Evolutionary conservation across 1,139 yeast genomes (phyloP).

Genomic region (Arxiozyma bovina): DNA sequence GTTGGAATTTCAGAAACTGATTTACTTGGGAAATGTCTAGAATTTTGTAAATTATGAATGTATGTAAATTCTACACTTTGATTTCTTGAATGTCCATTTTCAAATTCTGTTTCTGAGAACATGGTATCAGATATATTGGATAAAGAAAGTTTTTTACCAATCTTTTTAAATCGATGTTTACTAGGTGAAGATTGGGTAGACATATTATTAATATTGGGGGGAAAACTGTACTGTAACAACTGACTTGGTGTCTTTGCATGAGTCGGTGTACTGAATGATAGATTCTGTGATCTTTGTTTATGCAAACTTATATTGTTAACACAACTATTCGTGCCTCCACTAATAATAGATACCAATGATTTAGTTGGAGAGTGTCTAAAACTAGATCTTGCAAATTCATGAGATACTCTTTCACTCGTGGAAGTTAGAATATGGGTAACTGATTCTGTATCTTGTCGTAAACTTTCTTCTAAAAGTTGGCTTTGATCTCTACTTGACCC

Average conservation of each 20-base stretch:
- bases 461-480: conserved; percentile 19
- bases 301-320: conserved; percentile 8
- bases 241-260: conserved; percentile 19
- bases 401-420: neutral
- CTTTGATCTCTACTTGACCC: conserved; percentile 11
- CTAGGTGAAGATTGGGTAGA: conserved; percentile 27
- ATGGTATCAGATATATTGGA: conserved; percentile 25
- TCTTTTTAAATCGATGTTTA: conserved; percentile 22
- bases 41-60: conserved; percentile 24
- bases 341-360: conserved; percentile 26
- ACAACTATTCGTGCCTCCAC: conserved; percentile 11
- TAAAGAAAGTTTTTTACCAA: conserved; percentile 27
- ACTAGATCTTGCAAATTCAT: conserved; percentile 8
- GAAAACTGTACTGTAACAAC: conserved; percentile 9
- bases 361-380: conserved; percentile 29
- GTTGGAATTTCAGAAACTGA: conserved; percentile 13
- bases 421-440: conserved; percentile 10
- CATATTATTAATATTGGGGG: conserved; percentile 2
- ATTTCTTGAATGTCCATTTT: conserved; percentile 18
- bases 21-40: conserved; percentile 24
- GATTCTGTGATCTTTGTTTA: conserved; percentile 15
- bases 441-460: conserved; percentile 16
- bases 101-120: conserved; percentile 4
- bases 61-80: conserved; percentile 28
- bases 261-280: conserved; percentile 7